Evolutionary conservation across 78 protist species (phyloP).

Genomic region (Pelomyxa schiedti): DNA sequence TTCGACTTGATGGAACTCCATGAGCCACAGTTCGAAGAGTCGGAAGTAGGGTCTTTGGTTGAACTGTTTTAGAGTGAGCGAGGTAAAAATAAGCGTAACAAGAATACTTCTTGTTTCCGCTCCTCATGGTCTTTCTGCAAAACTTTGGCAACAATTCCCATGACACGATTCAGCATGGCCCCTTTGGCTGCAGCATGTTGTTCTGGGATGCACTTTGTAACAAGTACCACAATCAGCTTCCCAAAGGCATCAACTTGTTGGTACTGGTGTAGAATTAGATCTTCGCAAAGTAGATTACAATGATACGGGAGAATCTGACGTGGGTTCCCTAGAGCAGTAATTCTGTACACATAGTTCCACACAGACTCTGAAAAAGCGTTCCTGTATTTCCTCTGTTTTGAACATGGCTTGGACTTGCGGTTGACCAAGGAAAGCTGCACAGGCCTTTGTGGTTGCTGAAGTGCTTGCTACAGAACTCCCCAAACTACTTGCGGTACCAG

Average conservation of each 20-base stretch:
- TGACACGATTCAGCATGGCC: constrained; percentile 23
- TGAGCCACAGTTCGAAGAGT: constrained; percentile 51
- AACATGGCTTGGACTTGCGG: constrained; percentile 26
- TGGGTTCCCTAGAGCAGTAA: background rate
- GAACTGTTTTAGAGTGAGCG: constrained; percentile 18
- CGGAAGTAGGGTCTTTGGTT: constrained; percentile 82
- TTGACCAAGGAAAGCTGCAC: constrained; percentile 5
- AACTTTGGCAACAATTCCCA: constrained; percentile 19
- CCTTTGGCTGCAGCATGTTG: constrained; percentile 28
- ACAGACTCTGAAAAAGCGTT: constrained; percentile 19
- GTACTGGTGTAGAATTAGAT: background rate
- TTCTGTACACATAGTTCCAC: constrained; percentile 29
- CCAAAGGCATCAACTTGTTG: constrained; percentile 51
- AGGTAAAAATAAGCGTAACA: background rate
- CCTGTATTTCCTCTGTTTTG: constrained; percentile 1
- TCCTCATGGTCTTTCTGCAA: constrained; percentile 47
- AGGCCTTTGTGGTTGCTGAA: background rate
- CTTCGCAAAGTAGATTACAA: background rate
- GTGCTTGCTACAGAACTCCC: background rate
- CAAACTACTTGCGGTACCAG: background rate
- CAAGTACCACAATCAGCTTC: constrained; percentile 58
- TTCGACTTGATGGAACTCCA: no score
- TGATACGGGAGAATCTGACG: background rate
- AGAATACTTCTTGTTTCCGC: background rate
- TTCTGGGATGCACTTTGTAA: constrained; percentile 45